Evolutionary conservation across 2,329 filamentous ascomycete genomes (phyloP), one percentile per base, ranked within the genome.

Genomic region (Calonectria pseudoreteaudii): DNA sequence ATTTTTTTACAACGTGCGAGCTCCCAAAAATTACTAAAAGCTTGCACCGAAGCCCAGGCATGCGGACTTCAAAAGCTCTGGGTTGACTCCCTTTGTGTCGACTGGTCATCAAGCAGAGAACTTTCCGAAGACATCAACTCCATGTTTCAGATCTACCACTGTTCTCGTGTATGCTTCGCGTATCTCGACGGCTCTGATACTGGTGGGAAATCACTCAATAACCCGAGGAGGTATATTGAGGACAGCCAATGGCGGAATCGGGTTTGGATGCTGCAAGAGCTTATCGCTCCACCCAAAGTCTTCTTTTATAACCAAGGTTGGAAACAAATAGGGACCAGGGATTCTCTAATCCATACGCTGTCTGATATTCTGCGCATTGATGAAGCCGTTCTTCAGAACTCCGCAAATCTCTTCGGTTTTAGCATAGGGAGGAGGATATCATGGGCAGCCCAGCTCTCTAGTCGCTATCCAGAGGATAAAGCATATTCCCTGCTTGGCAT

Each of bases 401-500:
- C 68, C 3, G 18, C 56, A n/a, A 47, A 14, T 9, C 36, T 70
- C 6, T 7, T 26, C 11, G 36, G 53, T 3, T 66, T 70, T 7
- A 30, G 49, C 0, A 49, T 70, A 28, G 68, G 28, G 28, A 44
- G 36, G 20, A 56, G 38, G 28, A 65, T 70, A 36, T 70, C 60
- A 9, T 70, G 68, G 68, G 60, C 68, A 18, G 49, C 68, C 14
- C 18, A 13, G 1, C 50, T 71, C 8, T 58, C 50, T 2, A 16
- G 78, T 1, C 80, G 66, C 1, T 75, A 77, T 16, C 28, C 64
- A 34, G 77, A 83, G 62, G 80, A 84, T 53, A 28, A 56, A 2
- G 79, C 82, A 0, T 83, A 83, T 52, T 81, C 75, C 10, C 68
- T 84, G 0, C 68, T 84, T 3, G 83, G 82, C 0, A 68, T 83